Evolutionary conservation across 1,284 basidiomycete species (phyloP), one percentile per base, ranked within the genome.

Genomic region (Gomphus sp.): DNA sequence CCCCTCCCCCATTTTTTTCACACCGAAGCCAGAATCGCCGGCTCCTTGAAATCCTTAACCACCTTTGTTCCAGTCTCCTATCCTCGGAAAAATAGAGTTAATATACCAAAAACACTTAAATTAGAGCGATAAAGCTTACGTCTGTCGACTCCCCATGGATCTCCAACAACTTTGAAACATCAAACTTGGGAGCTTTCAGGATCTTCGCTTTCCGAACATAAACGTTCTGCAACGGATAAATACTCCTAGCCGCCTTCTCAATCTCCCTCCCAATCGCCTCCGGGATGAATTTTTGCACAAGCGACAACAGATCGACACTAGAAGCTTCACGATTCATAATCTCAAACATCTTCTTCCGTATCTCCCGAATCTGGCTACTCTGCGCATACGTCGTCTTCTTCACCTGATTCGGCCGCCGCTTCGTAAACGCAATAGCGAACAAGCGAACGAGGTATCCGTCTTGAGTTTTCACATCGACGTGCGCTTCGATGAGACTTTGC

Each of bases 311-410:
- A 76, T 99, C 97, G 72, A 93, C 96, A 69, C 87, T 91, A 65
- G 91, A 84, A 61, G 93, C 91, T 78, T 99, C 97, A 68, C 96
- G 87, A 65, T 86, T 93, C 86, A 99, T 98, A 76, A 99, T 98
- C 82, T 99, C 97, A 70, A 97, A 94, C 96, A 99, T 99, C 87
- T 98, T 98, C 76, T 93, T 92, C 74, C 97, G 84, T 76, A 99
- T 99, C 80, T 97, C 94, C 65, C 93, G 89, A 70, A 99, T 85
- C 79, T 99, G 97, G 68, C 87, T 81, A 31, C 92, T 82, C 77
- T 98, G 91, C 59, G 97, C 97, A 76, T 99, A 99, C 53, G 97
- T 98, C 62, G 97, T 99, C 84, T 98, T 99, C 79, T 89, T 90
- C 71, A 99, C 96, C 79, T 99, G 97, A 73, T 91, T 85, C 70